Evolutionary conservation across 73 alveolate species (phyloP), one percentile per base, ranked within the genome.

Genomic region (Durusdinium trenchii): DNA sequence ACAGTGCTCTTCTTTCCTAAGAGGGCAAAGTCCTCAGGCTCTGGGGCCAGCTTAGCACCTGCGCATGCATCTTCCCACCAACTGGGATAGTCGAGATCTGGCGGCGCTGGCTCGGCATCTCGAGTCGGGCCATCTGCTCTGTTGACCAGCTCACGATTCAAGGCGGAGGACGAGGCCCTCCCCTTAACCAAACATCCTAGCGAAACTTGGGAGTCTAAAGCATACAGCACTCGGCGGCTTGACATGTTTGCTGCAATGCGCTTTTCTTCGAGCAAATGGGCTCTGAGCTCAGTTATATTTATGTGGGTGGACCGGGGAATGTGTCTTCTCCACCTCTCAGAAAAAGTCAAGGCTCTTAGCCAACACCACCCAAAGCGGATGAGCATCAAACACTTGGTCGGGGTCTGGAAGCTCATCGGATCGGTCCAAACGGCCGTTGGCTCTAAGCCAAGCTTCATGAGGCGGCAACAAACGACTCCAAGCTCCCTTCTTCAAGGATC

Each of bases 81-180:
- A 18, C 42, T 12, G 1, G 86, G 86, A 38, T 43, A 43, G 10
- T 4, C 42, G 10, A 76, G 28, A 9, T 40, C 57, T 14, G 86
- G 86, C 5, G 54, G 42, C 2, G 6, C 42, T 20, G 61, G 62
- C 9, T 12, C 62, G 6, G 42, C 10, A 5, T 45, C 62, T 2
- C 91, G 64, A 45, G 91, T 81, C 12, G 67, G 91, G 45, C 32
- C 69, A 47, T 81, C 91, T 7, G 91, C 91, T 3, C 48, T 40
- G 69, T 81, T 81, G 3, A 26, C 7, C 64, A 81, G 1, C 47
- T 47, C 67, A 1, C 38, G n/a, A 67, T 81, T 81, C 91, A 81
- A 30, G 28, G 91, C 69, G 1, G 45, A 3, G 46, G 69, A 9
- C 32, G 91, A 45, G 6, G 91, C 64, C 9, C 91, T 10, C 2